Base-by-base conservation (phyloP, 208 protist species). In the Wallacemonas sp. region DNA sequence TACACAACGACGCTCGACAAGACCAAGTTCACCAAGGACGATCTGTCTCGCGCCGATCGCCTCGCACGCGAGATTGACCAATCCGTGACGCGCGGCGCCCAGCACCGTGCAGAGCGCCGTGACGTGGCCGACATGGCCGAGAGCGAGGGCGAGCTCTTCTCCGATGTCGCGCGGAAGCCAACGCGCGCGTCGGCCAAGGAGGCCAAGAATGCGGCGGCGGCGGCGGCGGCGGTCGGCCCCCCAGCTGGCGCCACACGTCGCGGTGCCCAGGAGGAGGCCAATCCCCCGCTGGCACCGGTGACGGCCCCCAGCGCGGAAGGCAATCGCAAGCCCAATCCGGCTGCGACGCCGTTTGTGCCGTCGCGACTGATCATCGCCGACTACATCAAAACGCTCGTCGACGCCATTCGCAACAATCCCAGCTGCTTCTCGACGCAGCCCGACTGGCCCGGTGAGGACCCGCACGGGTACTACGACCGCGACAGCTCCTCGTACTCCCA, bases 1-100 rank as follows among this genome's bases (percentile, higher is more conserved):
- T 97, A 97, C 80, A 97, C 93, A 50, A 97, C 90, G n/a, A 79
- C 77, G 41, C 76, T 97, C 57, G 87, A 96, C 66, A 79, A 82
- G 61, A 75, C 72, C 48, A 86, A 84, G 77, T 65, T 96, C 26
- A 86, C 79, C 20, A 79, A 83, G 65, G 92, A 94, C 65, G 76
- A 92, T 67, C 44, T 79, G 22, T 74, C 65, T 5, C 67, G 86
- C 45, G 90, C 90, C 1, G 88, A 93, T 26, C 77, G 77, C 44
- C 62, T 91, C 0, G 89, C 88, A 5, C 76, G 79, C 29, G 85
- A 92, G 49, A 97, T 97, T 67, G 90, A 95, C 63, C 61, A 61
- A 31, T 82, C 77, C 22, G 33, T 61, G 5, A 82, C 79, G 26
- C 84, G 79, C 33, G 84, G 84, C 44, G 54, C 87, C 25, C 82